Conservation (phyloP, 2,329 filamentous ascomycete species). For the Calonectria leucothoes region DNA sequence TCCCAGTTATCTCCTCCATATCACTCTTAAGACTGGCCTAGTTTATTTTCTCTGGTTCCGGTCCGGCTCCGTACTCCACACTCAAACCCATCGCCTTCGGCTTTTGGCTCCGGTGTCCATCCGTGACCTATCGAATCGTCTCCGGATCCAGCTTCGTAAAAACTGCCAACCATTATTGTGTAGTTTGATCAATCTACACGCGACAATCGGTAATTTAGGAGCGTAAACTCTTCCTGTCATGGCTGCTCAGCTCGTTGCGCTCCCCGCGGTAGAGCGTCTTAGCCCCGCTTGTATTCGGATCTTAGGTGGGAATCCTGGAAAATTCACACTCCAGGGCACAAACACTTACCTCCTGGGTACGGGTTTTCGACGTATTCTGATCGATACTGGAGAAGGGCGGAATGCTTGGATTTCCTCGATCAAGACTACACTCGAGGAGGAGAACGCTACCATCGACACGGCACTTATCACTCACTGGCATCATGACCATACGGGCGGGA, state of each 20-base stretch:
- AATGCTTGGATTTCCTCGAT: conserved; percentile 79
- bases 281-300: conserved; percentile 85
- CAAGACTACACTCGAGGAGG: conserved; percentile 70
- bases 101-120: not conserved
- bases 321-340: conserved; percentile 81
- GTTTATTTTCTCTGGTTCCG: not conserved
- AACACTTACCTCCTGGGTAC: conserved; percentile 95
- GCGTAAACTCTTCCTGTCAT: conserved; percentile 51
- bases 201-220: not conserved
- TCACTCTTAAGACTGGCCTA: not conserved
- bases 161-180: not conserved
- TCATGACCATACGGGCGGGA: conserved; percentile 83
- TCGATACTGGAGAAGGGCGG: conserved; percentile 90
- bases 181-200: not conserved
- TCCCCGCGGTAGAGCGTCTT: conserved; percentile 82
- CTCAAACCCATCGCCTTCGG: not conserved
- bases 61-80: conserved; percentile 16
- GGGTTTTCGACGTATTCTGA: conserved; percentile 78
- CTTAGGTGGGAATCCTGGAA: conserved; percentile 90
- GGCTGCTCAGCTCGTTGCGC: conserved; percentile 69
- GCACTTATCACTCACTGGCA: conserved; percentile 94
- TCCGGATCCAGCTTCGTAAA: not conserved
- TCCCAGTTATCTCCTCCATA: not conserved
- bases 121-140: not conserved
- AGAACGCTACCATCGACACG: conserved; percentile 75